Percentiles rank a stretch among this genome's conserved stretches.
These are phyloP conservation scores for Gloeopeniophorella convolvens DNA, from an alignment of 768 basidiomycete species.

Conservation along the genomic window DNA sequence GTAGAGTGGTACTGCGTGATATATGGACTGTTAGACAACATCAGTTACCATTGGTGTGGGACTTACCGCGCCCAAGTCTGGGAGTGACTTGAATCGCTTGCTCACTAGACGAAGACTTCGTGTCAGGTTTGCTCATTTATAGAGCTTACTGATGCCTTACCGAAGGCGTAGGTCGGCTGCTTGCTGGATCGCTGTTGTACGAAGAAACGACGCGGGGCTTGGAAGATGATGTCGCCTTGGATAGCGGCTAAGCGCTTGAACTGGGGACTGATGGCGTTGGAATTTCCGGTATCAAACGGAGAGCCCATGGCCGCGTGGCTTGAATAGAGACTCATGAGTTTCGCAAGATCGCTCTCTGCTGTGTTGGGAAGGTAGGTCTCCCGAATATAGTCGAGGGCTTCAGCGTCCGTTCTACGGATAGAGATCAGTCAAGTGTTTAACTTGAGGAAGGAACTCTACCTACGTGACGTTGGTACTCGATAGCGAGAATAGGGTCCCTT, in stretches of 20 bases:
- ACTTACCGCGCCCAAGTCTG: constrained; percentile 26
- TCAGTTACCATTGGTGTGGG: no score
- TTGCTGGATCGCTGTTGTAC: constrained; percentile 27
- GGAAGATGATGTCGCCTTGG: constrained; percentile 32
- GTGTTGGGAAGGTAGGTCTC: constrained; percentile 2
- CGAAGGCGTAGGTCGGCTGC: constrained; percentile 30
- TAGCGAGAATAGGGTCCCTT: constrained; percentile 24
- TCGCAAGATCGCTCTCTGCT: constrained; percentile 8
- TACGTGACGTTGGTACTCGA: constrained; percentile 25
- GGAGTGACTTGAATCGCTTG: constrained; percentile 28
- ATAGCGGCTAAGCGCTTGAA: constrained; percentile 36
- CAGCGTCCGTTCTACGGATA: constrained; percentile 15
- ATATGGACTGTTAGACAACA: no score
- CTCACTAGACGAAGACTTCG: constrained; percentile 24
- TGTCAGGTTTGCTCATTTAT: constrained; percentile 20
- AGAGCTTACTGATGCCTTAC: constrained; percentile 23
- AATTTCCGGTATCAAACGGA: constrained; percentile 25
- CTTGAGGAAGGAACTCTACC: neutral
- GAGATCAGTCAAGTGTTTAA: no score
- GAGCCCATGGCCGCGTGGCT: constrained; percentile 22
- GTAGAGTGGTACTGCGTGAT: no score
- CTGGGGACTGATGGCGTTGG: constrained; percentile 27
- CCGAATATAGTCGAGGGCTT: constrained; percentile 11
- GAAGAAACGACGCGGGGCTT: constrained; percentile 32
- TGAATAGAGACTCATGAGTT: constrained; percentile 14